Evolutionary conservation across 2,329 filamentous ascomycete genomes (phyloP).

Genomic region (Rugonectria rugulosa): DNA sequence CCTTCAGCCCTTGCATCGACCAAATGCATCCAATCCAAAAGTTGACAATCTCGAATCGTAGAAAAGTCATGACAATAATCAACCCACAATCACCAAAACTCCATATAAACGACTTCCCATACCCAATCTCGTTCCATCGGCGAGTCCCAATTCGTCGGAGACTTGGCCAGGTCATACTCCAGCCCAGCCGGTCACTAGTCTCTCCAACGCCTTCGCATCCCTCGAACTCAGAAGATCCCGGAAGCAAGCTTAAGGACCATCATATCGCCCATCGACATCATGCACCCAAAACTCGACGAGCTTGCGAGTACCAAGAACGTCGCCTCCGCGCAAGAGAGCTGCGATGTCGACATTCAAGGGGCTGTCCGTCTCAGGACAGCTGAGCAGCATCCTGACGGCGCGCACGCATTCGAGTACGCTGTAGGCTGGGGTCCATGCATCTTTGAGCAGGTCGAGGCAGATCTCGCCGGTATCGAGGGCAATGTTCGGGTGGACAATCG

Average conservation of each 20-base stretch:
- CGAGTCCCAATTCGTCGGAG: too few species aligned
- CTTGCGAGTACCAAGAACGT: conserved; percentile 70
- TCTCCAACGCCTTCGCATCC: not conserved
- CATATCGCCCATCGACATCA: conserved; percentile 46
- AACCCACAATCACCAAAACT: conserved; percentile 27
- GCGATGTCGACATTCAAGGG: conserved; percentile 84
- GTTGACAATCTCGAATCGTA: conserved; percentile 11
- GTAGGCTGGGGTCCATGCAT: conserved; percentile 86
- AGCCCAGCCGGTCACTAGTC: not conserved
- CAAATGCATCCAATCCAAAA: conserved; percentile 19
- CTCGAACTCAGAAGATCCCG: not conserved
- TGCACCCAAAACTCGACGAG: conserved; percentile 76
- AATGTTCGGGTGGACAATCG: conserved; percentile 85
- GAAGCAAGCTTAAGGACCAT: conserved; percentile 41
- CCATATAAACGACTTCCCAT: conserved; percentile 14
- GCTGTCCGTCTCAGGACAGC: conserved; percentile 73
- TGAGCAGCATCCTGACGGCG: conserved; percentile 71
- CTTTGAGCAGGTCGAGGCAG: conserved; percentile 85
- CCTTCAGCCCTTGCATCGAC: conserved; percentile 17
- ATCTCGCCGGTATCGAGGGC: conserved; percentile 80
- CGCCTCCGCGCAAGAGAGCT: conserved; percentile 72
- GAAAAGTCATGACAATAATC: conserved; percentile 5
- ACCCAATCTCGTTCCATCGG: not conserved
- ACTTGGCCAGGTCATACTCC: too few species aligned
- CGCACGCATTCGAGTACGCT: conserved; percentile 79